Base-by-base conservation (phyloP, 352 stramenopile genomes). In the Thalassiosira oceanica region DNA sequence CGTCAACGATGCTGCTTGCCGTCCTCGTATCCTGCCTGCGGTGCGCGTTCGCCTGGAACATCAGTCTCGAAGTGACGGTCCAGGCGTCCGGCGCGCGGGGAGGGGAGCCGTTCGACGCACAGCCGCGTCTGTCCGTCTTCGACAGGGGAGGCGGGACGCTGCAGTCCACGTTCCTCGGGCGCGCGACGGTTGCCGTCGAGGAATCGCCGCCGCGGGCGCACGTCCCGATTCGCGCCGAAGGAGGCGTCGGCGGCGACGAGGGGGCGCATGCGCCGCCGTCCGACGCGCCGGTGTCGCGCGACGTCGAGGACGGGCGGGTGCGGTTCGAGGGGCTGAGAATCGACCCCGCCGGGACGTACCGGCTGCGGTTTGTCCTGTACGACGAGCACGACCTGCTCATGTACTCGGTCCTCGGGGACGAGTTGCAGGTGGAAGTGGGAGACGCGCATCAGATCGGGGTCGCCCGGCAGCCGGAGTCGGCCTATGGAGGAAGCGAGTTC, bases 351-450 rank as follows among this genome's bases (percentile, higher is more conserved):
- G 61, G 68, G 7, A 27, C 53, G 7, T 83, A 83, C 60, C 46
- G 52, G 36, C 49, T 83, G n/a, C 56, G 71, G 45, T 86, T 81
- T 33, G 41, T 65, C 35, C 49, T 81, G 1, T 66, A 67, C n/a
- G 73, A 83, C 41, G 74, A 81, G 29, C 21, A 70, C 50, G 61
- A 54, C 13, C 46, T 79, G 23, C 15, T 74, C 10, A 72, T 83
- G 56, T 60, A 41, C 4, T 62, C 29, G 2, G 27, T 44, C 3
- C 44, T 76, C 45, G 55, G 61, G 36, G 57, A 75, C 10, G 39
- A 56, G 13, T 83, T 83, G 39, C 52, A 33, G 10, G 71, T 86
- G 11, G 16, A 65, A 2, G 56, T 81, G 24, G 77, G 77, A 13
- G 58, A 70, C 15, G 44, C 20, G 20, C 62, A 66, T 63, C 58